Conservation (phyloP, 441 rosid genomes). For the Corymbia citriodora region DNA sequence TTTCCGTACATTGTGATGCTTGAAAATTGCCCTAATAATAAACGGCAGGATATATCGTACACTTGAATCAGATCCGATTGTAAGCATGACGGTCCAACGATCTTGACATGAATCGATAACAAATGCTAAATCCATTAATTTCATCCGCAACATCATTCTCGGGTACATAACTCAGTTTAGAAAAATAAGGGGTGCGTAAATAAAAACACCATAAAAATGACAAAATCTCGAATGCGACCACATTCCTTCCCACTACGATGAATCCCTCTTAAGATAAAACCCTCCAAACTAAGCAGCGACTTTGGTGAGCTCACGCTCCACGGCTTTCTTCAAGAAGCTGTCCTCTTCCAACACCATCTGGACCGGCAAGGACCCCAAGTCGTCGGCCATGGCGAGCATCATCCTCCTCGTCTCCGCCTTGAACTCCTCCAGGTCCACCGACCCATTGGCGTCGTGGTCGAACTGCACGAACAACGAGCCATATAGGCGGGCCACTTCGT, state of each 20-base stretch:
- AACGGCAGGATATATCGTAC: neutral
- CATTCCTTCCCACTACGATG: neutral
- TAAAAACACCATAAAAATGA: neutral
- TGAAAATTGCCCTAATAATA: neutral
- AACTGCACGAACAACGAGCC: constrained; percentile 25
- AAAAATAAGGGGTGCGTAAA: neutral
- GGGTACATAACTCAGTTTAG: neutral
- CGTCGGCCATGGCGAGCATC: constrained; percentile 45
- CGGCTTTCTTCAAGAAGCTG: constrained; percentile 34
- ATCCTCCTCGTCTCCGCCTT: constrained; percentile 34
- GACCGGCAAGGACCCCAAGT: constrained; percentile 34
- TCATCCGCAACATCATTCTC: neutral
- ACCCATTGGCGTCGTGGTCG: constrained; percentile 35
- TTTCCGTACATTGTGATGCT: neutral
- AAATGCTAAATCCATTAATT: neutral
- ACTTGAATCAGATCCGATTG: neutral
- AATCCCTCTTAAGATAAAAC: neutral
- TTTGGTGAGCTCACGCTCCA: constrained; percentile 23
- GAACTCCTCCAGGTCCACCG: constrained; percentile 42
- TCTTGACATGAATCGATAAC: neutral
- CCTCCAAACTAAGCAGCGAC: neutral
- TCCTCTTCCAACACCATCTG: constrained; percentile 42
- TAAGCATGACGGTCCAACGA: neutral
- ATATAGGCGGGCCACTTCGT: constrained; percentile 22
- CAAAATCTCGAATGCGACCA: neutral